Evolutionary conservation across 2,329 filamentous ascomycete species (phyloP), one percentile per base, ranked within the genome.

Genomic region (Diaporthe humulicola): DNA sequence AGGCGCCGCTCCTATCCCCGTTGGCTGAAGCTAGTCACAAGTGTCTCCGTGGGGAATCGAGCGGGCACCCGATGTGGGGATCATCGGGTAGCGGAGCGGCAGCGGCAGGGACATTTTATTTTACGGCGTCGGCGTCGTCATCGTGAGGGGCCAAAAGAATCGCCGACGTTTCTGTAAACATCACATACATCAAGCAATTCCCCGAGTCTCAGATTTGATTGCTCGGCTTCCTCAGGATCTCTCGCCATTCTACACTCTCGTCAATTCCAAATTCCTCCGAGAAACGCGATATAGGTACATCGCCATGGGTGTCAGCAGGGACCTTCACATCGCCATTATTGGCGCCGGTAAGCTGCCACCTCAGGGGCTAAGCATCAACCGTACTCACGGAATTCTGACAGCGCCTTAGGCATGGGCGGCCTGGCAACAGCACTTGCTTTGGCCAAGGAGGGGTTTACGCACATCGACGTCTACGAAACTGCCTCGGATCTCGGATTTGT

Each of bases 401-500:
- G 33, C 25, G 12, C 6, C 30, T 36, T 74, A 93, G 93, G 94
- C 78, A 96, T 97, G 93, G 94, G 94, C 71, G 94, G 94, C 36
- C 86, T 96, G 45, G 40, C 91, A 92, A 74, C 89, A 87, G 93
- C 94, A 10, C 88, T 96, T 45, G 90, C 93, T 15, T 88, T 96
- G 50, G 93, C 94, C 57, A 93, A 93, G 83, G 91, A 92, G 78
- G 94, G 94, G 12, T 96, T 96, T 84, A 90, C 87, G 77, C 86
- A 93, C 74, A 92, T 96, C 79, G 87, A 93, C 73, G 90, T 96
- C 71, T 96, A 92, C 81, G 94, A 96, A 81, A 89, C 88, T 42
- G 94, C 94, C 0, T 90, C 92, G 5, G 90, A 91, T 77, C 88
- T 96, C 4, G 94, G 94, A 9, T 96, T 96, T 79, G 94, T 96